These are phyloP conservation scores for Cladosporium sp. DNA, from an alignment of 2,329 filamentous ascomycete species.

Conservation along the genomic window DNA sequence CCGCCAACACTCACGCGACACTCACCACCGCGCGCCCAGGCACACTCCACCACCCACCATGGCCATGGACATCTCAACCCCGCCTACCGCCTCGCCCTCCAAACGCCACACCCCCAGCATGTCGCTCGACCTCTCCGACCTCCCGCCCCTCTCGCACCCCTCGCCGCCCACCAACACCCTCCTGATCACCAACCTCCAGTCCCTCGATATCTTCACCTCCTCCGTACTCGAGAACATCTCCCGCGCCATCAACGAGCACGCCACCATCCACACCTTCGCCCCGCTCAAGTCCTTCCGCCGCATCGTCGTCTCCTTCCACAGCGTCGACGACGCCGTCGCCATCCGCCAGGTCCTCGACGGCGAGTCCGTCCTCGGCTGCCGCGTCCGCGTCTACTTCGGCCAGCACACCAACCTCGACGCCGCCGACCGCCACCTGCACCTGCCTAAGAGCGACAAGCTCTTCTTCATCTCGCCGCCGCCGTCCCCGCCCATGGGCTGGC, in stretches of 20 bases:
- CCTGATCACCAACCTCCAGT: conserved; percentile 72
- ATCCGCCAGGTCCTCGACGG: conserved; percentile 70
- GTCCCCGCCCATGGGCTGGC: conserved; percentile 59
- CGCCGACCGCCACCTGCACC: conserved; percentile 37
- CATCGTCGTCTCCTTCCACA: conserved; percentile 73
- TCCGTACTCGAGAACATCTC: conserved; percentile 69
- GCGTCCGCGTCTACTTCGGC: conserved; percentile 60
- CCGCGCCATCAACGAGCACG: conserved; percentile 62
- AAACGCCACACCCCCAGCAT: conserved; percentile 41
- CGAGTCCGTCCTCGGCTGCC: conserved; percentile 64
- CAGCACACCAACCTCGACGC: conserved; percentile 41
- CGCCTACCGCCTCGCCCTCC: conserved; percentile 14
- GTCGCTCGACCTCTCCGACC: conserved; percentile 65
- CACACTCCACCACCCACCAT: background rate
- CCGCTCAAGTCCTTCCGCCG: conserved; percentile 77
- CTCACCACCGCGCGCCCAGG: background rate
- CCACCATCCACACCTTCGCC: conserved; percentile 68
- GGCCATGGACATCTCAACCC: conserved; percentile 20
- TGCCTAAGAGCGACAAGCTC: conserved; percentile 54
- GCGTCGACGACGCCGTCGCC: conserved; percentile 60
- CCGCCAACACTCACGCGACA: background rate
- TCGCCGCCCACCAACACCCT: conserved; percentile 76
- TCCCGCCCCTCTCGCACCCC: conserved; percentile 65
- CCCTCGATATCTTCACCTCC: conserved; percentile 65
- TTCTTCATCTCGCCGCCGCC: conserved; percentile 63